Percentiles rank a stretch among this genome's conserved stretches.
Evolutionary conservation across 2,329 filamentous ascomycete species (phyloP).

Genomic region (Pseudocercospora eumusae): DNA sequence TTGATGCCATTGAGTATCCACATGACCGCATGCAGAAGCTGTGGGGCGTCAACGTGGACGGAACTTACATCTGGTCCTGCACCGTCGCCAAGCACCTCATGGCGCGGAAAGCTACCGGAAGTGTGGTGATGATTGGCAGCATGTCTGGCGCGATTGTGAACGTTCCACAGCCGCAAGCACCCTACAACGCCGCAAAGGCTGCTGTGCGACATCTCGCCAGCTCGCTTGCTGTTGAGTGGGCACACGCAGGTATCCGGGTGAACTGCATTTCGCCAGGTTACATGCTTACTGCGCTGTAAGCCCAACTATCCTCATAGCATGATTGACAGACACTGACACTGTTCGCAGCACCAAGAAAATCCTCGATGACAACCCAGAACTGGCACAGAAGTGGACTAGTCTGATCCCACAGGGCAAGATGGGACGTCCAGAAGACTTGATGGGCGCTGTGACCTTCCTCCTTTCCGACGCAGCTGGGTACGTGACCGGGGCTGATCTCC

Average conservation of each 20-base stretch:
- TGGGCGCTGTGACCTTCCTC: slow-evolving; percentile 88
- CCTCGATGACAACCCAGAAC: slow-evolving; percentile 85
- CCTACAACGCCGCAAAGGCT: slow-evolving; percentile 92
- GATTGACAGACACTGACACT: slow-evolving; percentile 18
- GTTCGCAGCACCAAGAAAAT: slow-evolving; percentile 82
- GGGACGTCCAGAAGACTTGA: slow-evolving; percentile 86
- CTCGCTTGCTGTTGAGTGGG: slow-evolving; percentile 93
- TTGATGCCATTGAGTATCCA: slow-evolving; percentile 86
- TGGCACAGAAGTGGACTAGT: slow-evolving; percentile 87
- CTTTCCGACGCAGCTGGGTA: slow-evolving; percentile 77
- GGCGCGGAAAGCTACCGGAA: slow-evolving; percentile 74
- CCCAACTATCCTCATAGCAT: slow-evolving; percentile 21
- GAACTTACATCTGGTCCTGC: slow-evolving; percentile 85
- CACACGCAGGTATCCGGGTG: slow-evolving; percentile 80
- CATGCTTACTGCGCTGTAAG: slow-evolving; percentile 91
- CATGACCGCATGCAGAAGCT: slow-evolving; percentile 89
- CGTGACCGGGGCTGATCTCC: slow-evolving; percentile 57
- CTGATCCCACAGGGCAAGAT: slow-evolving; percentile 92
- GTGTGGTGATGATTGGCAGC: slow-evolving; percentile 92
- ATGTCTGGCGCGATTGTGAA: slow-evolving; percentile 96
- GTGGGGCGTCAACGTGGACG: slow-evolving; percentile 91
- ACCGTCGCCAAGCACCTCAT: slow-evolving; percentile 86
- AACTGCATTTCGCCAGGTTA: slow-evolving; percentile 96
- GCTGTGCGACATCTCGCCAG: slow-evolving; percentile 85
- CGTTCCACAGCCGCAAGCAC: slow-evolving; percentile 87